Conservation (phyloP, 169 alveolate species). For the Sarcocystis neurona region DNA sequence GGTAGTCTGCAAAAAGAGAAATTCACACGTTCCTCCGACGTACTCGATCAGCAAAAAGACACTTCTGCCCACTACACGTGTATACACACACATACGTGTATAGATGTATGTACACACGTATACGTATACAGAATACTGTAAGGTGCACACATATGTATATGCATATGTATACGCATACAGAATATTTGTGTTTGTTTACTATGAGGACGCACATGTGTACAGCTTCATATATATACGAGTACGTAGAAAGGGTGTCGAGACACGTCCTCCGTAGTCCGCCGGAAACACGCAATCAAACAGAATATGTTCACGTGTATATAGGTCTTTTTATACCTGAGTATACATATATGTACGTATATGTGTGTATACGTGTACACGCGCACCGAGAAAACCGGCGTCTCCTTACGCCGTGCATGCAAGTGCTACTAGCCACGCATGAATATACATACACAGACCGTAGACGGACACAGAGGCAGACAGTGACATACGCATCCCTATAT, state of each 20-base stretch:
- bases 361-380: not conserved
- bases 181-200: not conserved
- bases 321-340: not conserved
- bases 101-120: not conserved
- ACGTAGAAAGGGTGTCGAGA: too few relatives aligned
- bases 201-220: too few relatives aligned
- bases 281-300: not conserved
- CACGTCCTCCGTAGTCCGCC: not conserved
- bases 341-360: not conserved
- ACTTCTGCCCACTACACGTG: not conserved
- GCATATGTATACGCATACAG: not conserved
- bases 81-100: not conserved
- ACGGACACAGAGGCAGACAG: not conserved
- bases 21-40: not conserved
- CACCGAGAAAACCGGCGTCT: not conserved
- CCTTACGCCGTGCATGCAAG: not conserved
- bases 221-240: too few relatives aligned
- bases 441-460: not conserved
- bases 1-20: slow-evolving; percentile 37
- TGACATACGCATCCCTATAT: not conserved
- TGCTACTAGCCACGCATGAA: not conserved
- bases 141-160: too few relatives aligned
- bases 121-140: too few relatives aligned
- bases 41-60: not conserved
- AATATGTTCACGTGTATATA: not conserved